A percentile compares a stretch with the other conserved stretches of the same genome.
phyloP scores from a whole-genome alignment of 345 rosid species.

The Jatropha curcas region DNA sequence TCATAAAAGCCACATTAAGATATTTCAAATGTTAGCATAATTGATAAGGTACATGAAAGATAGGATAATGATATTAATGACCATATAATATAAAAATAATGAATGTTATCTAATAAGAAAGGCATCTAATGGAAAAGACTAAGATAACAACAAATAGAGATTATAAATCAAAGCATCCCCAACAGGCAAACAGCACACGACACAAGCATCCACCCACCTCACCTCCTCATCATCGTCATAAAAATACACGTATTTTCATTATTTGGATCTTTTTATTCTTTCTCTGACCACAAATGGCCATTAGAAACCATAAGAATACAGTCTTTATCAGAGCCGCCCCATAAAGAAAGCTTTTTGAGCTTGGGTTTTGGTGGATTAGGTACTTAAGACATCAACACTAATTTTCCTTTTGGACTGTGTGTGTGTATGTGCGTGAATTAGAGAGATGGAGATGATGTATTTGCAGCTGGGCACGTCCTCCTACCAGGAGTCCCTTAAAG shows the following conservation, averaged over 20 bases:
- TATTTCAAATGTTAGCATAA: background rate
- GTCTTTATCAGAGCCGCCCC: slow-evolving; percentile 21
- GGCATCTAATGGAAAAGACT: background rate
- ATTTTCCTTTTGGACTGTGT: background rate
- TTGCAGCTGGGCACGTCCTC: slow-evolving; percentile 24
- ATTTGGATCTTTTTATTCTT: slow-evolving; percentile 7
- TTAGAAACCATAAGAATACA: background rate
- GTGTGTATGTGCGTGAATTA: background rate
- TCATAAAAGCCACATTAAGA: background rate
- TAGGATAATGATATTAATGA: background rate
- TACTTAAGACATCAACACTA: background rate
- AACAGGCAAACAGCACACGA: slow-evolving; percentile 7
- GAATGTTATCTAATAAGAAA: background rate
- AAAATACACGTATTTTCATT: slow-evolving; percentile 10
- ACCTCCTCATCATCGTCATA: background rate
- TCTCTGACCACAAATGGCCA: slow-evolving; percentile 18
- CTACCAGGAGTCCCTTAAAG: slow-evolving; percentile 73
- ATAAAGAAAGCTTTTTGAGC: background rate
- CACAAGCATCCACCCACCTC: background rate
- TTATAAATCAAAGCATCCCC: background rate
- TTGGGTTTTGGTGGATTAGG: slow-evolving; percentile 17
- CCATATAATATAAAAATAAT: background rate
- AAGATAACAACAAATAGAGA: slow-evolving; percentile 21
- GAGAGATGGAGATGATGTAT: slow-evolving; percentile 31
- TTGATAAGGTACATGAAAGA: background rate